These are phyloP conservation scores for Gaeumannomyces sp. DNA, from an alignment of 2,329 filamentous ascomycete species.

Conservation along the genomic window DNA sequence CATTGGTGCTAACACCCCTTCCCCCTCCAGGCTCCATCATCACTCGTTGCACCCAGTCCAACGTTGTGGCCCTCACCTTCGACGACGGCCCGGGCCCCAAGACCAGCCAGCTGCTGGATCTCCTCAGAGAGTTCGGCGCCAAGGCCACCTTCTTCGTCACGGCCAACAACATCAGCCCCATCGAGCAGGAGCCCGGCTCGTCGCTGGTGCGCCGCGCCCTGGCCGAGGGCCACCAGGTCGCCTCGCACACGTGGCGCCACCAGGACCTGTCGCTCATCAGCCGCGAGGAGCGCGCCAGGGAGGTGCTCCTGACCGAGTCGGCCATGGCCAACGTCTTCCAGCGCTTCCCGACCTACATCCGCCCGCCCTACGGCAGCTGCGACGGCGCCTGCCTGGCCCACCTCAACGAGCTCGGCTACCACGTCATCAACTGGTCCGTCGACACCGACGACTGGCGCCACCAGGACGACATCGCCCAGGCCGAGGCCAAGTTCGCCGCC, in stretches of 20 bases:
- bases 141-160: conserved; percentile 32
- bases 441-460: conserved; percentile 24
- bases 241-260: conserved; percentile 35
- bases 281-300: conserved; percentile 25
- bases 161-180: conserved; percentile 29
- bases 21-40: conserved; percentile 22
- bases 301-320: conserved; percentile 38
- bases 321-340: conserved; percentile 30
- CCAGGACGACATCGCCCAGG: conserved; percentile 1
- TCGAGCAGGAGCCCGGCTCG: conserved; percentile 23
- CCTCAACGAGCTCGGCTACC: conserved; percentile 26
- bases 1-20: neutral
- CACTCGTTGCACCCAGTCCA: conserved; percentile 21
- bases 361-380: conserved; percentile 29
- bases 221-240: conserved; percentile 34
- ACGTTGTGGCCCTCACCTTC: conserved; percentile 30
- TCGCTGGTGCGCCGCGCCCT: conserved; percentile 33
- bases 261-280: conserved; percentile 26
- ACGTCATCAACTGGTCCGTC: conserved; percentile 26
- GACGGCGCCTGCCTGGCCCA: conserved; percentile 19
- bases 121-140: conserved; percentile 25
- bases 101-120: conserved; percentile 27
- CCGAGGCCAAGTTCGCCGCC: conserved; percentile 1
- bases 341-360: conserved; percentile 35
- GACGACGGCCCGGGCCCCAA: conserved; percentile 31